Conservation (phyloP, 352 stramenopile genomes). For the Globisporangium orthogonon region DNA sequence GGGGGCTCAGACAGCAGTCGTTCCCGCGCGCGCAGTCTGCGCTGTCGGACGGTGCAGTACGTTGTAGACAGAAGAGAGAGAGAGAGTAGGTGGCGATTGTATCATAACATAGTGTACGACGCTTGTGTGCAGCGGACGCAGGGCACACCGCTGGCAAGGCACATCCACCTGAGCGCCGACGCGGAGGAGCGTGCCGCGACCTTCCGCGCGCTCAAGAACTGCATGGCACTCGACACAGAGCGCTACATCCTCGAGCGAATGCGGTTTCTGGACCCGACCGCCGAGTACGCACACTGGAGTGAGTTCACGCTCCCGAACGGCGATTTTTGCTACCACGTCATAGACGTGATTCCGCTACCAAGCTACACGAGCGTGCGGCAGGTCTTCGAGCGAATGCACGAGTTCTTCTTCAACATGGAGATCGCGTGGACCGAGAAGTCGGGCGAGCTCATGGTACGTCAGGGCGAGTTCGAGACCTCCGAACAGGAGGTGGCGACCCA, state of each 20-base stretch:
- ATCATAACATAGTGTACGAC: not conserved
- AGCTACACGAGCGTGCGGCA: constrained; percentile 1
- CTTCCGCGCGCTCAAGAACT: constrained; percentile 1
- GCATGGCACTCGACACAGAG: constrained; percentile 2
- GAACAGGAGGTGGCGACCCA: constrained; percentile 7
- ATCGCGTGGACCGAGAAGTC: constrained; percentile 14
- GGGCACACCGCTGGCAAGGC: not conserved
- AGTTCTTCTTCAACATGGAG: constrained; percentile 15
- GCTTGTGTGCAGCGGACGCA: not conserved
- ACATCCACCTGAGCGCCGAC: constrained; percentile 2
- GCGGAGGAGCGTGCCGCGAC: not conserved
- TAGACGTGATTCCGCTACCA: constrained; percentile 13
- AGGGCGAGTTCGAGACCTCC: constrained; percentile 18
- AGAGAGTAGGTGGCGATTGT: no score
- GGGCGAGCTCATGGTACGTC: constrained; percentile 27
- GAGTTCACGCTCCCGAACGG: constrained; percentile 20
- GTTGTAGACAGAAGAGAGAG: not conserved
- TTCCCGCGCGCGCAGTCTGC: constrained; percentile 1
- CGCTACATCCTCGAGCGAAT: constrained; percentile 3
- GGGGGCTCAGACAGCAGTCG: not conserved
- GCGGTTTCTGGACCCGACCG: constrained; percentile 16
- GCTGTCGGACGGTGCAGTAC: not conserved
- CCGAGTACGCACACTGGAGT: constrained; percentile 24
- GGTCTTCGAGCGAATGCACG: constrained; percentile 5
- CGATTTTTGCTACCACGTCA: constrained; percentile 18